Base-by-base conservation (phyloP, 345 rosid species). In the Trapa incisa region DNA sequence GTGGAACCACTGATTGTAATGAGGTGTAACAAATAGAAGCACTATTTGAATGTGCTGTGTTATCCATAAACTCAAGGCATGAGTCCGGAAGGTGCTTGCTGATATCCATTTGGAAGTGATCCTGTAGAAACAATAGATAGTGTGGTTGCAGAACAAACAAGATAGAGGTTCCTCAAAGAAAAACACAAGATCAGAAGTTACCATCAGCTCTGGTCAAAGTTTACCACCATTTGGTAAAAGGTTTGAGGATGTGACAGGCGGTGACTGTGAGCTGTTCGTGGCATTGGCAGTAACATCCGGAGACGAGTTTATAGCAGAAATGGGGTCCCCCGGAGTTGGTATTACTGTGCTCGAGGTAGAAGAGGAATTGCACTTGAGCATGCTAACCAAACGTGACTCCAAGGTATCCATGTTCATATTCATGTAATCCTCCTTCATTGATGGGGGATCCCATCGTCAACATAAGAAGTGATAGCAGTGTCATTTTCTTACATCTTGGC, bases 291-390 rank as follows among this genome's bases (percentile, higher is more conserved):
- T 72, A 57, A 85, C 72, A 77, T 85, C 96, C 38, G 79, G 77
- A 58, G 97, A 83, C 63, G 97, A 70, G 60, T 86, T 67, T 52
- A 73, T 84, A 77, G 79, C 76, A 75, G 75, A 38, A 67, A 77
- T 85, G 33, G 89, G 68, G 80, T 80, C 88, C 75, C 99, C 99
- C 69, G 96, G 97, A n/a, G 96, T 94, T 39, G 99, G 99, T 66
- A 94, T 91, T 96, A 94, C 87, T 39, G 89, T 84, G 67, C 86
- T 86, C 78, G 83, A 67, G 15, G 89, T 65, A 39, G 91, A 78
- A 22, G 73, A 68, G 67, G 82, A 22, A 52, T 72, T 29, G 43
- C 76, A 74, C 78, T 69, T 85, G 67, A 91, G 52, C 67, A 94
- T 64, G 63, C 37, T 68, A 57, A 78, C 75, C 69, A 91, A 69